phyloP scores from a whole-genome alignment of 306 rosid species.

The Rosa multiflora region DNA sequence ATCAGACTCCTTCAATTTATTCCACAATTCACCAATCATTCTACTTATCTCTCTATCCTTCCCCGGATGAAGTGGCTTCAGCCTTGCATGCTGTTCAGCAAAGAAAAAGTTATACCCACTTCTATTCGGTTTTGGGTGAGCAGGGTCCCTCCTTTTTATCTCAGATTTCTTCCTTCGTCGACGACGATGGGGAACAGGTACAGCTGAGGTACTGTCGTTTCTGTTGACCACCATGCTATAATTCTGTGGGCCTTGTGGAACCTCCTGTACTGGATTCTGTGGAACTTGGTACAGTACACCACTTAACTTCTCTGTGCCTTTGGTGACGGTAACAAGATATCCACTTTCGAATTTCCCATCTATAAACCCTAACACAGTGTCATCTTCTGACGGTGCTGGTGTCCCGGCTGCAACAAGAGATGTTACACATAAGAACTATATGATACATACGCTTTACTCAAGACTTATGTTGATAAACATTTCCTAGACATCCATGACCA shows the following conservation, averaged over 20 bases:
- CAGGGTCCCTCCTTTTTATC: constrained; percentile 82
- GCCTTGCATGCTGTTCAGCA: constrained; percentile 87
- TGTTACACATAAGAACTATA: not conserved
- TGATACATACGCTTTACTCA: not conserved
- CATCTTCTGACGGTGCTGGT: constrained; percentile 37
- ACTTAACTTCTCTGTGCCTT: constrained; percentile 71
- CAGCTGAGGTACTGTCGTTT: constrained; percentile 33
- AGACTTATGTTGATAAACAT: not conserved
- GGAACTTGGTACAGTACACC: constrained; percentile 82
- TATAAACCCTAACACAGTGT: constrained; percentile 65
- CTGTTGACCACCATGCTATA: constrained; percentile 25
- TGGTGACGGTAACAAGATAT: constrained; percentile 75
- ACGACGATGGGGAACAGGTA: constrained; percentile 53
- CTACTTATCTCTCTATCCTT: constrained; percentile 88
- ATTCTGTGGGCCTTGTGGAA: constrained; percentile 18
- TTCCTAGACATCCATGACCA: not conserved
- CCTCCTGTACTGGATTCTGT: constrained; percentile 24
- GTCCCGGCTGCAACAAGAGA: constrained; percentile 29
- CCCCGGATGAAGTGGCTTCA: constrained; percentile 75
- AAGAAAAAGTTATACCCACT: constrained; percentile 96
- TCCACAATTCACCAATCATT: constrained; percentile 94
- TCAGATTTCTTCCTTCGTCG: constrained; percentile 85
- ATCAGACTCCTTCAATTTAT: constrained; percentile 59
- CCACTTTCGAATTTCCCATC: constrained; percentile 95
- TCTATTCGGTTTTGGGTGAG: constrained; percentile 90